Conservation (phyloP, 75 land plant species). For the Sequoia sempervirens region DNA sequence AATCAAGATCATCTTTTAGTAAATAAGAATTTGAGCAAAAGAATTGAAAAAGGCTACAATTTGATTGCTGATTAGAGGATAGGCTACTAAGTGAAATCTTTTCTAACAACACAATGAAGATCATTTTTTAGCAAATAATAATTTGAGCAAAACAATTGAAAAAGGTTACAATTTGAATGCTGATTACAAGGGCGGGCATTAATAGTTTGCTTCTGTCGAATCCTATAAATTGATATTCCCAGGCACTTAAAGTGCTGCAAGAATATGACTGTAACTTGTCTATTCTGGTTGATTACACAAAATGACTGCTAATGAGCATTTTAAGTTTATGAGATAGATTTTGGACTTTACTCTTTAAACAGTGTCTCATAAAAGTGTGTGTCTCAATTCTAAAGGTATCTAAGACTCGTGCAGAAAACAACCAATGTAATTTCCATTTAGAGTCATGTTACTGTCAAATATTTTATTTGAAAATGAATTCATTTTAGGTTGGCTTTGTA, state of each 20-base stretch:
- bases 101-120: background rate
- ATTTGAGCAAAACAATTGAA: background rate
- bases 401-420: background rate
- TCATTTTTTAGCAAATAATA: background rate
- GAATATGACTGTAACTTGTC: background rate
- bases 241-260: background rate
- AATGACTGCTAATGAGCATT: background rate
- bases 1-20: background rate
- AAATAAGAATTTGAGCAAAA: background rate
- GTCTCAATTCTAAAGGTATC: too few species aligned
- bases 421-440: background rate
- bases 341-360: background rate
- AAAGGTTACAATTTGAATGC: background rate
- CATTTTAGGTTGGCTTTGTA: background rate
- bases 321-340: background rate
- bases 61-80: background rate
- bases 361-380: background rate
- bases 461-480: background rate
- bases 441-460: background rate
- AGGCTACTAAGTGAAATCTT: background rate
- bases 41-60: background rate
- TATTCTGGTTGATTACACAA: background rate
- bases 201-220: background rate
- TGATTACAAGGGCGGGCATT: background rate
- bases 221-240: background rate